Percentiles rank a stretch among this genome's conserved stretches.
These are phyloP conservation scores for Centrapalus pauciflorus DNA, from an alignment of 129 eudicot genomes.

Conservation along the genomic window DNA sequence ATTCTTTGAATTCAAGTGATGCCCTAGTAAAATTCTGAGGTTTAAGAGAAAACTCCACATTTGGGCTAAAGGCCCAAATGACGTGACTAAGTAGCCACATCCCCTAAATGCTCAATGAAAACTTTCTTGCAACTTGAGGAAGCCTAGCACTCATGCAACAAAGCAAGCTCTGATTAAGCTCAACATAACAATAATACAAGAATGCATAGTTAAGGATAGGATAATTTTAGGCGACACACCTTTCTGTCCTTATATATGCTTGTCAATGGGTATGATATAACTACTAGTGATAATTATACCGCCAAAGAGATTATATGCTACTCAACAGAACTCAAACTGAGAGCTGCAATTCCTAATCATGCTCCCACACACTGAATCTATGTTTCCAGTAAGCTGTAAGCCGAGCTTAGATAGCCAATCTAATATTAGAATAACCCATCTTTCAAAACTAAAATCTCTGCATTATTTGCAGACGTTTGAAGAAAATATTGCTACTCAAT, in stretches of 20 bases:
- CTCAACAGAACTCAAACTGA: background rate
- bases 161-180: background rate
- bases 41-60: background rate
- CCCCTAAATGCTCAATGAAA: background rate
- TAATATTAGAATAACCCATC: background rate
- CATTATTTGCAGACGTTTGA: background rate
- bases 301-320: background rate
- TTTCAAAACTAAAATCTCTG: background rate
- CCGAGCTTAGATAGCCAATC: background rate
- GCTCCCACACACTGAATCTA: background rate
- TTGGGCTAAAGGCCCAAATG: background rate
- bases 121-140: conserved; percentile 2
- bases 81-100: background rate
- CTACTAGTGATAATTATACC: background rate
- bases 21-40: background rate
- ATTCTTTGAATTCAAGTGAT: background rate
- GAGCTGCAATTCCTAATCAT: background rate
- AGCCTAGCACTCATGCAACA: background rate
- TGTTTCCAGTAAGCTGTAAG: background rate
- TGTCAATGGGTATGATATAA: background rate
- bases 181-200: background rate
- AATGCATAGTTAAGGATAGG: background rate
- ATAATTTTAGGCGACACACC: background rate
- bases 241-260: background rate
- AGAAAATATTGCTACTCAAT: background rate